Base-by-base conservation (phyloP, 495 filamentous ascomycete species). In the Aspergillus cavernicola region DNA sequence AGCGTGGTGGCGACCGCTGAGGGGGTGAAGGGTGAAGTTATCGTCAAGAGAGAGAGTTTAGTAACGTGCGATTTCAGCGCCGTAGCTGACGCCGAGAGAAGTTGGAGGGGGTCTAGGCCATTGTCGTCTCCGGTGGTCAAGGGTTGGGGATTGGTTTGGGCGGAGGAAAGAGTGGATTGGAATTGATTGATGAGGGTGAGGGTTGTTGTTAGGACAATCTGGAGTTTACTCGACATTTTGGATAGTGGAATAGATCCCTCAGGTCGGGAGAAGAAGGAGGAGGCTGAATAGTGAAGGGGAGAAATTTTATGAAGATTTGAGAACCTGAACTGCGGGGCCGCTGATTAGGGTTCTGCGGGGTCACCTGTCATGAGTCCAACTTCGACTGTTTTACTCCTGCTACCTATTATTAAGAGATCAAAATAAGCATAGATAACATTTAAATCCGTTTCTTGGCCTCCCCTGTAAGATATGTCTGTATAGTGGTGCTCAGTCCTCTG, bases 1-100 rank as follows among this genome's bases (percentile, higher is more conserved):
- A 95, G 70, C 12, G 92, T 80, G 11, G 72, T 82, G 39, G 52
- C 66, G 24, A 93, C 80, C 12, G 89, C 91, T 0, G 86, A 81
- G 4, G 86, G 82, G 0, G 90, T 90, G 66, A 95, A 93, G 0
- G 91, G 91, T 13, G 85, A 79, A 50, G 85, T 93, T 59, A 95
- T 87, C 2, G 91, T 79, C 2, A 96, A 79, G 13, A 96, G 83
- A 0, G 87, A 90, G 20, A 96, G 78, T 44, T 93, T 95, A 28
- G 91, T 96, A 6, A 84, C 80, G 60, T 95, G 90, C 0, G 91
- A 87, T 61, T 79, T 83, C 39, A 96, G 81, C 4, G 90, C 73
- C 19, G 72, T 75, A 1, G 87, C 77, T 1, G 84, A 77, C 58
- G 85, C 80, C 57, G 79, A 76, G 16, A 91, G 82, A 48, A 92